Base-by-base conservation (phyloP, 2,329 filamentous ascomycete species). In the Fusarium fujikuroi region DNA sequence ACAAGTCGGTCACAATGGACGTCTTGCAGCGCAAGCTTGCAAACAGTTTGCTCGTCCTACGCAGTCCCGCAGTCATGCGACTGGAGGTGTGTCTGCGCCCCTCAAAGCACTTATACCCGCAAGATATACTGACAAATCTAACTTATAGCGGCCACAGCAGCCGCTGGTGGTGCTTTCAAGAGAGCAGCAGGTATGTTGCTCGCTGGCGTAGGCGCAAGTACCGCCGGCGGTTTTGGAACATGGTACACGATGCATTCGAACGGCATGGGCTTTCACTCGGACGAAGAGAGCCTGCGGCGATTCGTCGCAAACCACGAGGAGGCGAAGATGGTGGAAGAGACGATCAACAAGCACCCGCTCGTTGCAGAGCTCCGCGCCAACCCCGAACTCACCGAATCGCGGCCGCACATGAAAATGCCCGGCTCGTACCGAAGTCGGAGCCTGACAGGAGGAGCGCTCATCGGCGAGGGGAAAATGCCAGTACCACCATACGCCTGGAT, bases 401-500 rank as follows among this genome's bases (percentile, higher is more conserved):
- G 96, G 44, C 95, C 95, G 16, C 94, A 97, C 80, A 85, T 98
- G 80, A 96, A 95, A 83, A 92, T 98, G 79, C 95, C 95, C 0
- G 85, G 87, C 32, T 82, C 87, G 6, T 87, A 94, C 81, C 90
- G 93, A 43, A 83, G 84, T 6, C 91, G 94, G 80, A 97, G 92
- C 82, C 87, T 99, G 59, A 98, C 95, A 0, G 94, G 89, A 37
- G 94, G 94, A 9, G 93, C 93, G 18, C 86, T 99, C 18, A 81
- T 92, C 23, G 95, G 95, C 1, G 88, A 92, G 0, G 90, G 91
- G 37, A 92, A 90, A 81, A 90, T 99, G 69, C 90, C 90, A 7
- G 93, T 97, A 2, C 95, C 95, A 7, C 95, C 95, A 3, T 87
- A 94, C 50, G 89, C 90, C 10, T 98, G 95, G 87, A 87, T 85